Evolutionary conservation across 2,329 filamentous ascomycete species (phyloP).

Genomic region (Sarocladium brachiariae): DNA sequence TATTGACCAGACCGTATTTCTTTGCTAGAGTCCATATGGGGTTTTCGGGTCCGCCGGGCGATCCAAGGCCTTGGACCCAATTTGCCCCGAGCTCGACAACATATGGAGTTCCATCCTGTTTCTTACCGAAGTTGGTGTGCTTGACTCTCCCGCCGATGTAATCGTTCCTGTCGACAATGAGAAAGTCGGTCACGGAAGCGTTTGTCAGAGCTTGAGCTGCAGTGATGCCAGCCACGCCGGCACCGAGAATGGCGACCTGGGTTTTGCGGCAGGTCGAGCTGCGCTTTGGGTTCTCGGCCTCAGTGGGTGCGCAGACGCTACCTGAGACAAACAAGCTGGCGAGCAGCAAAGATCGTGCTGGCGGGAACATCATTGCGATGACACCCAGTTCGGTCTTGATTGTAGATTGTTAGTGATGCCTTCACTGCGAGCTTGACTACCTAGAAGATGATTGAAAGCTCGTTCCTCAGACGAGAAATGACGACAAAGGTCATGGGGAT

Average conservation of each 20-base stretch:
- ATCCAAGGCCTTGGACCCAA: slow-evolving; percentile 39
- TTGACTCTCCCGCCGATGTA: slow-evolving; percentile 55
- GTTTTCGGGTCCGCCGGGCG: slow-evolving; percentile 36
- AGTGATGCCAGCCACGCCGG: slow-evolving; percentile 56
- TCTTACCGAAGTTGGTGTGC: slow-evolving; percentile 50
- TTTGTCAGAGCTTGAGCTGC: slow-evolving; percentile 58
- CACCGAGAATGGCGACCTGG: slow-evolving; percentile 41
- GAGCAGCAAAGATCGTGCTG: not conserved
- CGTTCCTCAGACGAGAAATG: not conserved
- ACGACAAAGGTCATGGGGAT: too few species aligned
- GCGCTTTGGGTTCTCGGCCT: not conserved
- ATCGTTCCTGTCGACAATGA: slow-evolving; percentile 58
- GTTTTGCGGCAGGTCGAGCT: slow-evolving; percentile 23
- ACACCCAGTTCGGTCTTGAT: too few species aligned
- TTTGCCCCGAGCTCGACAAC: slow-evolving; percentile 61
- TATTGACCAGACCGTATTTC: slow-evolving; percentile 50
- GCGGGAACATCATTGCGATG: not conserved
- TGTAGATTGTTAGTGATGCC: not conserved
- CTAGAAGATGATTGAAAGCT: not conserved
- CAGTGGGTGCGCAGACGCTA: not conserved
- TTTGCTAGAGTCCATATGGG: slow-evolving; percentile 57
- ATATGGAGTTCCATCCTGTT: slow-evolving; percentile 43
- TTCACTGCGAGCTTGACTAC: not conserved
- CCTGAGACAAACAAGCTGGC: not conserved
- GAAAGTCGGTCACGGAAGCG: slow-evolving; percentile 53